Conservation (phyloP, 2,329 filamentous ascomycete species). For the Talaromyces sp. region DNA sequence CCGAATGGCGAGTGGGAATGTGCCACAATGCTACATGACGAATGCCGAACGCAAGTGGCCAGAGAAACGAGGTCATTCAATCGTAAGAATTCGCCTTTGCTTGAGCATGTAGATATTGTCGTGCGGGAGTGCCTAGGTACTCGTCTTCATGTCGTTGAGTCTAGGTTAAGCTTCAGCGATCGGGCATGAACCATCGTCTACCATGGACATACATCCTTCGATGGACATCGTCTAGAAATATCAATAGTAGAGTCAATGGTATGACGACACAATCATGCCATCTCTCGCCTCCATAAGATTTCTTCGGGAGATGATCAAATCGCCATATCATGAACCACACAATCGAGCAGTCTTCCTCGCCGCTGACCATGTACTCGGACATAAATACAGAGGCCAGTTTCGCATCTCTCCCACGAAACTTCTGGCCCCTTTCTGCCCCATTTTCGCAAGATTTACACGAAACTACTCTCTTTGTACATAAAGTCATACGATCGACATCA, state of each 20-base stretch:
- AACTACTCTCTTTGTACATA: not conserved
- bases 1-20: not conserved
- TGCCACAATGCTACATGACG: constrained; percentile 4
- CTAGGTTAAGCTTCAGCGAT: not conserved
- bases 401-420: not conserved
- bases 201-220: no score
- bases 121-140: not conserved
- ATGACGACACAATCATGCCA: not conserved
- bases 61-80: not conserved
- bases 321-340: not conserved
- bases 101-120: not conserved
- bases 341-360: not conserved
- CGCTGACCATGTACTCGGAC: not conserved
- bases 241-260: no score
- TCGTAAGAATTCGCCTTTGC: constrained; percentile 1
- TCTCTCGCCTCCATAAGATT: not conserved
- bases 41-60: constrained; percentile 5
- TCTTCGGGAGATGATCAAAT: not conserved
- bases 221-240: not conserved
- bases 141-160: not conserved
- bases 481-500: constrained; percentile 11
- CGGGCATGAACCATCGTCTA: not conserved
- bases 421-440: not conserved
- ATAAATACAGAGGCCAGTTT: constrained; percentile 9
- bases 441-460: not conserved